A percentile compares a stretch with the other conserved stretches of the same genome.
Conservation (phyloP, 2,329 filamentous ascomycete species). For the Colletotrichum sp. region DNA sequence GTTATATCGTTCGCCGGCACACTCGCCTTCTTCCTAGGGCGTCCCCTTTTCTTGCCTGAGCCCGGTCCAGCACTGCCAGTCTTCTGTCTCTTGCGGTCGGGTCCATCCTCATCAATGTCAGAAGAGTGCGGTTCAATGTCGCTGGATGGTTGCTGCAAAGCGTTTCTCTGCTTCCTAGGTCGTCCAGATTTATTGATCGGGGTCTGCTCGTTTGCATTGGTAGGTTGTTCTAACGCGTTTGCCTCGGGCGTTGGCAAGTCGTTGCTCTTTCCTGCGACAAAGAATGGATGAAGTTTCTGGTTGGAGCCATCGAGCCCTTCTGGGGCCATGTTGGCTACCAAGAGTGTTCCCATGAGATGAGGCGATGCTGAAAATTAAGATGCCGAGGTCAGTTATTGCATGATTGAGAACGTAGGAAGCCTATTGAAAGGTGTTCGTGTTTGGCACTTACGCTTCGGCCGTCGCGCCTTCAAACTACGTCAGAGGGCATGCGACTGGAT, state of each 20-base stretch:
- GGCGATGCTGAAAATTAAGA: not conserved
- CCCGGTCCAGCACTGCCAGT: slow-evolving; percentile 22
- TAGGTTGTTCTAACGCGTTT: not conserved
- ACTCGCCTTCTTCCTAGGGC: slow-evolving; percentile 29
- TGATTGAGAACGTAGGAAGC: not conserved
- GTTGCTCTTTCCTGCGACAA: slow-evolving; percentile 34
- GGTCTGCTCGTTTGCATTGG: not conserved
- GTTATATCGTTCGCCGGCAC: slow-evolving; percentile 25
- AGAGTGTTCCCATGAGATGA: slow-evolving; percentile 44
- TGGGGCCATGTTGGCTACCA: slow-evolving; percentile 50
- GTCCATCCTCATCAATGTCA: slow-evolving; percentile 13
- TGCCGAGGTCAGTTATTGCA: not conserved
- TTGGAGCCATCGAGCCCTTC: slow-evolving; percentile 38
- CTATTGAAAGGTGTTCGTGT: not conserved
- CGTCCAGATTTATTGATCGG: not conserved
- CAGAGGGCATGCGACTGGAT: slow-evolving; percentile 10
- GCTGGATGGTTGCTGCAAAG: not conserved
- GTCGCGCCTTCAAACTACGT: slow-evolving; percentile 15
- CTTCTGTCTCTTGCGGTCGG: slow-evolving; percentile 29
- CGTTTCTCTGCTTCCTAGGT: not conserved
- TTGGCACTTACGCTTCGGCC: slow-evolving; percentile 6
- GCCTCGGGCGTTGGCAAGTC: not conserved
- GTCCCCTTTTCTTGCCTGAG: slow-evolving; percentile 23
- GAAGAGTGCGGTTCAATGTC: slow-evolving; percentile 13
- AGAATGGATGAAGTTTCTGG: slow-evolving; percentile 63